A percentile compares a stretch with the other conserved stretches of the same genome.
Conservation (phyloP, 2,329 filamentous ascomycete genomes). For the Sordariomycetes sp. region DNA sequence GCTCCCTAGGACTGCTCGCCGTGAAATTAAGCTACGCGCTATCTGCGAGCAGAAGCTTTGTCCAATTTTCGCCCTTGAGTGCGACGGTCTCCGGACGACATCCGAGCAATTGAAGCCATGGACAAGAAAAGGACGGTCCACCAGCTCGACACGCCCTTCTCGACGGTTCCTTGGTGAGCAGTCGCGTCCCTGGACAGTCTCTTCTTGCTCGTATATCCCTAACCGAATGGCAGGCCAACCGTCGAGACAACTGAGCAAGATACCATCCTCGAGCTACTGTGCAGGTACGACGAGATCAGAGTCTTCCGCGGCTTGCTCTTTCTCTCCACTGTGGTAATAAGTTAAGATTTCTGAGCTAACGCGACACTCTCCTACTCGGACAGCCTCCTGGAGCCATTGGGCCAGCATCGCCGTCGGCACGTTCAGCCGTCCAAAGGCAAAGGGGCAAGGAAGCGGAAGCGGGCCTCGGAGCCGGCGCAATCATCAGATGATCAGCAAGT, state of each 20-base stretch:
- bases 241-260: conserved; percentile 45
- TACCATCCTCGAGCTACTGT: conserved; percentile 52
- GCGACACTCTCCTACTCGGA: neutral
- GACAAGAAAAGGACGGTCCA: conserved; percentile 44
- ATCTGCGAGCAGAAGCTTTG: neutral
- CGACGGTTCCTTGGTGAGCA: conserved; percentile 42
- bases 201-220: neutral
- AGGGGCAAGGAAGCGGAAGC: conserved; percentile 37
- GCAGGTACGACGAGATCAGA: conserved; percentile 32
- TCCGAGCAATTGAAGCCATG: neutral
- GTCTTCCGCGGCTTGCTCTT: neutral
- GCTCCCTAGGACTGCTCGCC: neutral
- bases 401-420: conserved; percentile 43
- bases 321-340: neutral
- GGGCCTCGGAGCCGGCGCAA: conserved; percentile 6
- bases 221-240: conserved; percentile 36
- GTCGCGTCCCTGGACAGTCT: neutral
- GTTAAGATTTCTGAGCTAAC: neutral
- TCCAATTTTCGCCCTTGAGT: neutral
- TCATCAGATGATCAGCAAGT: neutral
- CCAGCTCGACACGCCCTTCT: conserved; percentile 54
- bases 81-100: neutral
- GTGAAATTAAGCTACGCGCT: neutral
- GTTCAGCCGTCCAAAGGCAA: conserved; percentile 47
- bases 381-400: conserved; percentile 51